These are phyloP conservation scores for Gonium pectorale DNA, from an alignment of 139 green algal species.

Conservation along the genomic window DNA sequence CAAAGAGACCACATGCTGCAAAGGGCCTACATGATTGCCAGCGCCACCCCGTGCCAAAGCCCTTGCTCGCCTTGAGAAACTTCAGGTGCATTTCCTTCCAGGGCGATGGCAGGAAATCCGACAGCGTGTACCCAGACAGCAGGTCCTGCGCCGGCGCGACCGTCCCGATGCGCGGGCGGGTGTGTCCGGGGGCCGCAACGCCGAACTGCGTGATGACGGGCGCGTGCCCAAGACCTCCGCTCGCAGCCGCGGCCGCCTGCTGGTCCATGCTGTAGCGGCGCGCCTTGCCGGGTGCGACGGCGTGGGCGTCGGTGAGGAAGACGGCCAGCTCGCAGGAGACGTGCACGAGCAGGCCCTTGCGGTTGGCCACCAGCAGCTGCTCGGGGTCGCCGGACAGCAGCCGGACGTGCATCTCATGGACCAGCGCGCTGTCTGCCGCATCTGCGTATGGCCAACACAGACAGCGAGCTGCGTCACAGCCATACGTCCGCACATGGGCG, in stretches of 20 bases:
- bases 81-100: constrained; percentile 39
- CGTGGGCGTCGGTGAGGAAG: not conserved
- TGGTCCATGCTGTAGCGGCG: no score
- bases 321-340: not conserved
- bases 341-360: constrained; percentile 19
- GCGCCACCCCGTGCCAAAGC: no score
- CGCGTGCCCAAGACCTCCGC: no score
- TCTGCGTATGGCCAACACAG: not conserved
- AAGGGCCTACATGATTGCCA: no score
- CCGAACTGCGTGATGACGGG: no score
- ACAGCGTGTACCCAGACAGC: constrained; percentile 2
- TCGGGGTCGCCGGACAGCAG: not conserved
- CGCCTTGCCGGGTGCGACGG: no score
- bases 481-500: not conserved
- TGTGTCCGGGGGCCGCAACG: no score
- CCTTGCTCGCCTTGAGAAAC: constrained; percentile 7
- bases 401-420: not conserved
- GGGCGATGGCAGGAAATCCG: constrained; percentile 5
- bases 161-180: no score
- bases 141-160: not conserved
- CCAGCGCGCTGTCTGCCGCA: not conserved
- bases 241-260: no score
- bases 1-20: no score
- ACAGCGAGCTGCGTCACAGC: not conserved
- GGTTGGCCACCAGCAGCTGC: constrained; percentile 26